Conservation (phyloP, 2,329 filamentous ascomycete genomes). For the Clonostachys solani region DNA sequence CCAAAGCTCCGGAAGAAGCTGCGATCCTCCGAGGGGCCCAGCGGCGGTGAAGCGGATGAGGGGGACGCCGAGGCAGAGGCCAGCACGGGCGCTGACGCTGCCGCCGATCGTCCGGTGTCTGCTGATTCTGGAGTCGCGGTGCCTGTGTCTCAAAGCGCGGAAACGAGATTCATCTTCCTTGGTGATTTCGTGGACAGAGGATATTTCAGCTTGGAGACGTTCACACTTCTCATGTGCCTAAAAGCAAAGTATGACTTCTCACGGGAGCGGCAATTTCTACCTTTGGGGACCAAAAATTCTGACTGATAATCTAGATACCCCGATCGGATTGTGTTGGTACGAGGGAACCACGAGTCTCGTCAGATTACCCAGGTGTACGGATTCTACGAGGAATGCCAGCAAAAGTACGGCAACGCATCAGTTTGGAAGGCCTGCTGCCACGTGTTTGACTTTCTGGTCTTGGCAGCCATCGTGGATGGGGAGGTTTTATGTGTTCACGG, state of each 20-base stretch:
- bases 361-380: constrained; percentile 98
- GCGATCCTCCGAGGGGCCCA: constrained; percentile 36
- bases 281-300: background rate
- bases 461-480: constrained; percentile 96
- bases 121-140: constrained; percentile 26
- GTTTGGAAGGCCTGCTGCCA: constrained; percentile 99
- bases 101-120: constrained; percentile 18
- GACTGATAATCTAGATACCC: constrained; percentile 64
- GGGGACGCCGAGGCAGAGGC: constrained; percentile 33
- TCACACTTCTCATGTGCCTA: constrained; percentile 92
- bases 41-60: constrained; percentile 41
- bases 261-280: background rate
- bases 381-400: constrained; percentile 97
- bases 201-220: constrained; percentile 97
- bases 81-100: constrained; percentile 24
- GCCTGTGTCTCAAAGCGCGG: constrained; percentile 37
- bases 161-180: constrained; percentile 56
- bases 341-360: constrained; percentile 95
- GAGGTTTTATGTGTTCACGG: constrained; percentile 98
- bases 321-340: constrained; percentile 89
- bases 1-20: constrained; percentile 85
- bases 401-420: constrained; percentile 97
- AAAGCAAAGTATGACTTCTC: constrained; percentile 58
- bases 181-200: constrained; percentile 97
- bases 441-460: constrained; percentile 96